Evolutionary conservation across 805 yeast genomes (phyloP).

Genomic region (Wickerhamiella slavikovae): DNA sequence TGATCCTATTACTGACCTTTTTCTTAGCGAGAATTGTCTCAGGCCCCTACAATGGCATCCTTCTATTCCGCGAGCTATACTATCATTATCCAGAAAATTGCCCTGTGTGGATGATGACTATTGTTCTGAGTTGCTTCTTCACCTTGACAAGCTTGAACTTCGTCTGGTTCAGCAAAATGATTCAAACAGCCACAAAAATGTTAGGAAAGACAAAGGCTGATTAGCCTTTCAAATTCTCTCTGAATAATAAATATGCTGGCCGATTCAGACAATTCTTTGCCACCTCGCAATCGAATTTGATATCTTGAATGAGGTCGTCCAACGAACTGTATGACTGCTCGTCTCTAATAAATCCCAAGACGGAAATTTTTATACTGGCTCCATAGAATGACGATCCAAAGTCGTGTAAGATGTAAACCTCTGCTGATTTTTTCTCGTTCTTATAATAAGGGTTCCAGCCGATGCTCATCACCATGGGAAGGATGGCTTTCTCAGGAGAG

Average conservation of each 20-base stretch:
- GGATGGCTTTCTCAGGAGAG: conserved; percentile 21
- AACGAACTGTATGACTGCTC: conserved; percentile 68
- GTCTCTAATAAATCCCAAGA: conserved; percentile 81
- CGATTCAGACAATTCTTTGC: conserved; percentile 31
- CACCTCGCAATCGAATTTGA: conserved; percentile 53
- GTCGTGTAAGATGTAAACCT: conserved; percentile 64
- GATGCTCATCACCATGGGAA: conserved; percentile 86
- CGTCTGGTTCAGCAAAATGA: conserved; percentile 80
- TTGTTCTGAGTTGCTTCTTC: conserved; percentile 36
- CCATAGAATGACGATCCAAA: conserved; percentile 63
- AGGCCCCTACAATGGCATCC: conserved; percentile 59
- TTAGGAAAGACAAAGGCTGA: not conserved
- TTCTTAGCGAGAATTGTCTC: conserved; percentile 63
- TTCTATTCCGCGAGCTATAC: conserved; percentile 18
- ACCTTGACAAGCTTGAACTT: conserved; percentile 49
- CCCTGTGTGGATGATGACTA: conserved; percentile 27
- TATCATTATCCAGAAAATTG: conserved; percentile 15
- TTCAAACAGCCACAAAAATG: conserved; percentile 13
- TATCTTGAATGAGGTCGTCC: conserved; percentile 73
- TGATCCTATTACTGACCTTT: conserved; percentile 45
- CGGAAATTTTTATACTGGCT: conserved; percentile 41
- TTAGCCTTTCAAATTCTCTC: not conserved
- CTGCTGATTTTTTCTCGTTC: conserved; percentile 59
- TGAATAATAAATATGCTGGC: conserved; percentile 22
- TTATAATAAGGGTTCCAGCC: conserved; percentile 92